A percentile compares a stretch with the other conserved stretches of the same genome.
phyloP scores from a whole-genome alignment of 2,329 filamentous ascomycete species.

The Penicillium olsonii region DNA sequence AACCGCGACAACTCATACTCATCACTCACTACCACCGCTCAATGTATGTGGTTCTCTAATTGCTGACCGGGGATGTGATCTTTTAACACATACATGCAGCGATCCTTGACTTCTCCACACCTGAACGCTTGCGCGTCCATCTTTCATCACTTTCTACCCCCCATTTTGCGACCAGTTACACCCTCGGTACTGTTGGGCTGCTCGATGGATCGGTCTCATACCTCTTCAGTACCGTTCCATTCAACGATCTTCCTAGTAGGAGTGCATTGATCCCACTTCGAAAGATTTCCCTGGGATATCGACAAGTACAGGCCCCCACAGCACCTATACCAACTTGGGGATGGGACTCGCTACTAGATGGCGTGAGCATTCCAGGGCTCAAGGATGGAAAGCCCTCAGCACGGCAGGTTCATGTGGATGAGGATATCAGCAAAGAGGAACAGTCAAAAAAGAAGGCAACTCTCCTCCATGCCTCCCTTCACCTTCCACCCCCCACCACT shows the following conservation, averaged over 20 bases:
- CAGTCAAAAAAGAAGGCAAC: slow-evolving; percentile 40
- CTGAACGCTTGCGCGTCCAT: slow-evolving; percentile 78
- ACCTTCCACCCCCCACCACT: slow-evolving; percentile 69
- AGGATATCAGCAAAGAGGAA: slow-evolving; percentile 13
- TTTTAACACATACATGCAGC: slow-evolving; percentile 50
- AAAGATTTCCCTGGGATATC: slow-evolving; percentile 78
- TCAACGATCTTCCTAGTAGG: slow-evolving; percentile 64
- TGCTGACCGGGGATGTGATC: neutral
- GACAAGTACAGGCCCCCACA: slow-evolving; percentile 62
- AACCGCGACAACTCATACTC: slow-evolving; percentile 90
- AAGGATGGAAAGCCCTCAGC: slow-evolving; percentile 5
- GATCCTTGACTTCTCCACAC: slow-evolving; percentile 84
- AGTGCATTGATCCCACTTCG: slow-evolving; percentile 76
- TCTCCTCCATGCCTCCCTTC: slow-evolving; percentile 48
- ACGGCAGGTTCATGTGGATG: slow-evolving; percentile 63
- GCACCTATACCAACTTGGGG: slow-evolving; percentile 36
- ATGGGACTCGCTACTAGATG: slow-evolving; percentile 34
- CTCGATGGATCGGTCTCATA: slow-evolving; percentile 98
- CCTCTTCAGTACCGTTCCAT: slow-evolving; percentile 84
- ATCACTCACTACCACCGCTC: slow-evolving; percentile 77
- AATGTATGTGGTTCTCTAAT: slow-evolving; percentile 55
- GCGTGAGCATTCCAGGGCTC: slow-evolving; percentile 21
- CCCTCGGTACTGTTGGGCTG: slow-evolving; percentile 81
- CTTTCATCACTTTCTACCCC: slow-evolving; percentile 89
- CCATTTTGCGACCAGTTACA: slow-evolving; percentile 93